Conservation (phyloP, 2,329 filamentous ascomycete species). For the Cryphonectria naterciae region DNA sequence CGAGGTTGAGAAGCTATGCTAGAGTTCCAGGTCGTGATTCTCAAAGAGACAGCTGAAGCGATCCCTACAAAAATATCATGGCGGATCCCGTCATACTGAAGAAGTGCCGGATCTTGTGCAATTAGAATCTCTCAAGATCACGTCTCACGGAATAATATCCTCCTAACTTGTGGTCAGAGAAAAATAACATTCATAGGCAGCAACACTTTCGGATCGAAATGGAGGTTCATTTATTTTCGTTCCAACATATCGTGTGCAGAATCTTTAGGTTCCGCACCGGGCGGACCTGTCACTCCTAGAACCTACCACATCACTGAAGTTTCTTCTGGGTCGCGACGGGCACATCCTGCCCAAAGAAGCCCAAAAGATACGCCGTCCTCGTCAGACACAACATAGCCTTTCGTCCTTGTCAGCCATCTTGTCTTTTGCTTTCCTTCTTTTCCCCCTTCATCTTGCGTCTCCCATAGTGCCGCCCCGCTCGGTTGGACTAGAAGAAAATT, state of each 20-base stretch:
- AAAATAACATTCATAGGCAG: neutral
- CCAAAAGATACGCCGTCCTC: conserved; percentile 61
- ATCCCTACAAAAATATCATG: neutral
- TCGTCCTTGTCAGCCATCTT: conserved; percentile 4
- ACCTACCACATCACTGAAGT: conserved; percentile 26
- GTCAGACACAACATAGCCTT: conserved; percentile 60
- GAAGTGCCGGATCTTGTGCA: conserved; percentile 13
- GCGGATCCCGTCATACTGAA: neutral
- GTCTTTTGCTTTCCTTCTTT: no score
- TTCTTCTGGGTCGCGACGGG: conserved; percentile 31
- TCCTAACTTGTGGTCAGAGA: neutral
- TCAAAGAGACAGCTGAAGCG: neutral
- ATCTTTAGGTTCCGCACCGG: neutral
- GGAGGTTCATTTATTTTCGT: no score
- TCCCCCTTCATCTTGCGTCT: neutral
- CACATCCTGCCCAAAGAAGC: conserved; percentile 58
- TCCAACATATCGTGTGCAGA: neutral
- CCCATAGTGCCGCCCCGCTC: neutral
- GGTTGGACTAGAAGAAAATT: neutral
- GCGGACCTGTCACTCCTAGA: neutral
- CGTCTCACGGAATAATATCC: conserved; percentile 8
- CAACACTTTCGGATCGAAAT: neutral
- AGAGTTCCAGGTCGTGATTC: neutral
- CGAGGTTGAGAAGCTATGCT: neutral
- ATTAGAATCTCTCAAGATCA: neutral